phyloP scores from a whole-genome alignment of 202 grass and related monocot species.

The Panicum hallii region DNA sequence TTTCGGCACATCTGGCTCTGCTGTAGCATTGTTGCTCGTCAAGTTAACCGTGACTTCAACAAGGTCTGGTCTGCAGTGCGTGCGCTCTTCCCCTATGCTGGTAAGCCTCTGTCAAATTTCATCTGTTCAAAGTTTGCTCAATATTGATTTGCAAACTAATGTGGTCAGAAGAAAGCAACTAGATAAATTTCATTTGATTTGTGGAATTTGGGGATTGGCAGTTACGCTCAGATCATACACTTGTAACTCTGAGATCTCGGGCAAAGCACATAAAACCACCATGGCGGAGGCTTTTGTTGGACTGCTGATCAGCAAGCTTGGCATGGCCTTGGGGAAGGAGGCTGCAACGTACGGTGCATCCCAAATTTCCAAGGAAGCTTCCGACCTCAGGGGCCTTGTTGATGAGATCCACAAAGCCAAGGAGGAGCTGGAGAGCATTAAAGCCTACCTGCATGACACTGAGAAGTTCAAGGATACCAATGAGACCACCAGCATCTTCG shows the following conservation, averaged over 20 bases:
- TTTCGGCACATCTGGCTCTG: too few relatives aligned
- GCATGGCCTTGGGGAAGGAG: background rate
- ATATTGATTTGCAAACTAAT: too few relatives aligned
- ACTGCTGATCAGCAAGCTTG: background rate
- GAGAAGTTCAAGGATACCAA: background rate
- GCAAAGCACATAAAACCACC: background rate
- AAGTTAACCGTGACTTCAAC: too few relatives aligned
- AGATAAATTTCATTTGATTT: too few relatives aligned
- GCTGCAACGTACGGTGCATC: background rate
- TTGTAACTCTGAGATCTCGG: background rate
- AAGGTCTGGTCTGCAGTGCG: too few relatives aligned
- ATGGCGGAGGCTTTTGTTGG: constrained; percentile 9
- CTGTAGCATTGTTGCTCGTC: too few relatives aligned
- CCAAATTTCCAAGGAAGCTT: background rate
- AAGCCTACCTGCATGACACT: background rate
- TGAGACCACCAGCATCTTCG: background rate
- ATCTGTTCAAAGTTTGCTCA: too few relatives aligned
- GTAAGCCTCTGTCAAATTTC: too few relatives aligned
- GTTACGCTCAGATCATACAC: background rate
- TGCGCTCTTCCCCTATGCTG: too few relatives aligned
- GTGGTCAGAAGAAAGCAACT: too few relatives aligned
- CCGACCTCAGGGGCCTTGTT: background rate
- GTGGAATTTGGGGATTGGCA: too few relatives aligned
- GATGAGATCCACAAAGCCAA: background rate
- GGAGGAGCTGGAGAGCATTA: background rate